Evolutionary conservation across 2,329 filamentous ascomycete species (phyloP), one percentile per base, ranked within the genome.

Genomic region (Hypoxylon rubiginosum): DNA sequence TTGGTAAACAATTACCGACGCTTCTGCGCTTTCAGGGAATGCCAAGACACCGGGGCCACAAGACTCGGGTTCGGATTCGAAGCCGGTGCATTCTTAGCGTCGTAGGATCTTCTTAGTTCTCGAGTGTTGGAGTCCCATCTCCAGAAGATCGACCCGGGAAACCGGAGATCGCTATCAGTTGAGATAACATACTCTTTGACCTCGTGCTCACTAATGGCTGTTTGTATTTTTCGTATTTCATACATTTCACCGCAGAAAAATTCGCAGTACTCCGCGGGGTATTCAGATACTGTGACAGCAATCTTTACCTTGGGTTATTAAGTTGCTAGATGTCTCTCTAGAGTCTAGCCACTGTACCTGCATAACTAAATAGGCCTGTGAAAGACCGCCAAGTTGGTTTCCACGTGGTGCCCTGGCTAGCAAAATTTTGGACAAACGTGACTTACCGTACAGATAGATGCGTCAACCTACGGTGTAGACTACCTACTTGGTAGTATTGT

Each of bases 1-100:
- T 48, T 30, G 57, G 62, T 59, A 62, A 65, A 59, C 50, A 65
- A 65, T 65, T 32, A 62, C 65, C 62, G 62, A 56, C 4, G 5
- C 19, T n/a, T 52, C 45, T 48, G 32, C 30, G 4, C 43, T 45
- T 24, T 15, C 9, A 39, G 21, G 17, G 45, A 34, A 15, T 17
- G 62, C 65, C 58, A 66, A 66, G 66, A 41, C 41, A 26, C 58
- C 52, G 55, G 51, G 26, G 32, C 28, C 41, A 32, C n/a, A 11
- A 58, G 19, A 28, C 36, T 39, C 24, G 50, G 26, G 46, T 30
- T 34, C 59, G 59, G 55, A 43, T 56, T 39, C 32, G 34, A 60
- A 66, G 51, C 66, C 62, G 66, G 17, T 41, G 39, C 46, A 58
- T 60, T 19, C 30, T 52, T 68, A 61, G 66, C 50, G 52, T 24